Evolutionary conservation across 306 rosid species (phyloP).

Genomic region (Trifolium subterraneum): DNA sequence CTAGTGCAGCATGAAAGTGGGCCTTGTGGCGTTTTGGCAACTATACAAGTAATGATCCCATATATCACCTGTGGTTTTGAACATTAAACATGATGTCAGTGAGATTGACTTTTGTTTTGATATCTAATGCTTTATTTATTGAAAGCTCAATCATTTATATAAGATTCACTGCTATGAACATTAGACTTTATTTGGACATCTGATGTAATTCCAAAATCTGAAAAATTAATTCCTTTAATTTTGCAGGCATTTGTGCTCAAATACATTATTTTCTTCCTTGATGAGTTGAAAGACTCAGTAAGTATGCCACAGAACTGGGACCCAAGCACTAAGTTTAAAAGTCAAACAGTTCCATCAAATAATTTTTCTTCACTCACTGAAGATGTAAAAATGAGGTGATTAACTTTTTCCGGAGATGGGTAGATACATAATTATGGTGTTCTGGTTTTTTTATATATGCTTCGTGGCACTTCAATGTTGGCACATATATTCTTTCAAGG

Average conservation of each 20-base stretch:
- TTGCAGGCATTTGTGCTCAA: slow-evolving; percentile 93
- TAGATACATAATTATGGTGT: too few relatives aligned
- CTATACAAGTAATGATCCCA: slow-evolving; percentile 74
- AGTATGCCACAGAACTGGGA: slow-evolving; percentile 54
- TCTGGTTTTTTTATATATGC: slow-evolving; percentile 27
- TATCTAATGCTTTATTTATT: too few relatives aligned
- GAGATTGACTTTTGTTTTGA: too few relatives aligned
- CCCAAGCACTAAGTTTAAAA: slow-evolving; percentile 40
- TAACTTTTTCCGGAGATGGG: slow-evolving; percentile 26
- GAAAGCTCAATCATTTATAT: too few relatives aligned
- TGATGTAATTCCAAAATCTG: too few relatives aligned
- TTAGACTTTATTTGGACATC: too few relatives aligned
- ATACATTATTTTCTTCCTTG: slow-evolving; percentile 73
- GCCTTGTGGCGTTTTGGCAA: slow-evolving; percentile 99
- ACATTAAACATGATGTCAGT: slow-evolving; percentile 1
- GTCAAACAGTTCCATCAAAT: slow-evolving; percentile 62
- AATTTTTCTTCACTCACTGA: slow-evolving; percentile 74
- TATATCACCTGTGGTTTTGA: too few relatives aligned
- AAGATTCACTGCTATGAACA: too few relatives aligned
- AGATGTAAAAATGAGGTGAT: slow-evolving; percentile 83
- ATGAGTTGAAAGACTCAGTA: slow-evolving; percentile 61
- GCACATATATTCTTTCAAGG: too few relatives aligned
- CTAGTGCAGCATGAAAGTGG: slow-evolving; percentile 99
- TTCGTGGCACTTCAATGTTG: neutral
- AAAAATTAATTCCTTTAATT: slow-evolving; percentile 33